Evolutionary conservation across 208 protist species (phyloP).

Genomic region (Leishmania tarentolae): DNA sequence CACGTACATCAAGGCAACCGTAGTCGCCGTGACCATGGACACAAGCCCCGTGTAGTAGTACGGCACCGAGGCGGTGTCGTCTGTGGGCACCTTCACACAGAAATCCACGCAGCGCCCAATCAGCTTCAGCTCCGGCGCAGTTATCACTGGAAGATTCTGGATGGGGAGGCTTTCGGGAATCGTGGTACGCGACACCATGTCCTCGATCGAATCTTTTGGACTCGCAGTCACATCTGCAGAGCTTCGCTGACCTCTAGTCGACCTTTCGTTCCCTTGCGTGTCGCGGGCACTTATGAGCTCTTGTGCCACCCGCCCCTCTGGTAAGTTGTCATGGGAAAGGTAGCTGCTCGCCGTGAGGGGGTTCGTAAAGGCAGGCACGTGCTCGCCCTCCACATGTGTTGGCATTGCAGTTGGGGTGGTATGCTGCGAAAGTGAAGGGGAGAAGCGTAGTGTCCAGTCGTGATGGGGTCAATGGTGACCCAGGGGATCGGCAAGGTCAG

Average conservation of each 20-base stretch:
- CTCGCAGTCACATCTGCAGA: not conserved
- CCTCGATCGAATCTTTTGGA: constrained; percentile 24
- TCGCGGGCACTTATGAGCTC: constrained; percentile 5
- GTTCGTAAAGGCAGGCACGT: not conserved
- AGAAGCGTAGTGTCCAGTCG: not conserved
- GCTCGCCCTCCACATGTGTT: not conserved
- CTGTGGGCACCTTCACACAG: constrained; percentile 29
- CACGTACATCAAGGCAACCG: constrained; percentile 66
- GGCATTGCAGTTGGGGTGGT: not conserved
- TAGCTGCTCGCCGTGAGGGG: not conserved
- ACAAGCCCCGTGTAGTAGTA: constrained; percentile 73
- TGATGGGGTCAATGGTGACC: not conserved
- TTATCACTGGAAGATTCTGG: constrained; percentile 60
- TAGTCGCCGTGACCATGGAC: constrained; percentile 55
- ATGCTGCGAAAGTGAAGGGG: not conserved
- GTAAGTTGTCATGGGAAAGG: not conserved
- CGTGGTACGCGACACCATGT: constrained; percentile 28
- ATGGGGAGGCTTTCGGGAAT: constrained; percentile 58
- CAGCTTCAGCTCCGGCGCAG: constrained; percentile 62
- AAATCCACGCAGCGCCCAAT: constrained; percentile 75
- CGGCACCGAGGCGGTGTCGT: constrained; percentile 25
- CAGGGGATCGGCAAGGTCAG: too few relatives aligned
- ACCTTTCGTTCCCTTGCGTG: not conserved
- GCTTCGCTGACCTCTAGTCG: not conserved
- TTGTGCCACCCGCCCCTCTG: not conserved